A percentile compares a stretch with the other conserved stretches of the same genome.
Conservation (phyloP, 2,329 filamentous ascomycete genomes). For the Cladosporium sp. region DNA sequence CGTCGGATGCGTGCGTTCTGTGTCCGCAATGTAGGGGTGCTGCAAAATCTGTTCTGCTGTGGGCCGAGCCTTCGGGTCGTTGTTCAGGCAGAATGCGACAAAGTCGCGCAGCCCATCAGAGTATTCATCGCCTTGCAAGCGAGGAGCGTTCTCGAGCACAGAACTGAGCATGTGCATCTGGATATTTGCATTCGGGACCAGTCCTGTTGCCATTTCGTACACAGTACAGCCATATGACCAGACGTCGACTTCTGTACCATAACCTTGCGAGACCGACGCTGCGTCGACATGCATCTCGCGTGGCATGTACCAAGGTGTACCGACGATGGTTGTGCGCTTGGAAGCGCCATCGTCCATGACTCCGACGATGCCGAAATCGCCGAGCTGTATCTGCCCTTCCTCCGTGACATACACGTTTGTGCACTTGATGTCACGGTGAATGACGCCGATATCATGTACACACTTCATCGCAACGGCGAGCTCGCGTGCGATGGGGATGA, state of each 20-base stretch:
- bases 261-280: constrained; percentile 23
- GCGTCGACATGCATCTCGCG: constrained; percentile 55
- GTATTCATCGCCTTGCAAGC: constrained; percentile 65
- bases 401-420: constrained; percentile 77
- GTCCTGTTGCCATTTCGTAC: constrained; percentile 72
- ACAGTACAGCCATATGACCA: constrained; percentile 81
- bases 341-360: constrained; percentile 65
- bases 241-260: constrained; percentile 57
- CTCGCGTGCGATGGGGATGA: constrained; percentile 59
- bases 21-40: constrained; percentile 63
- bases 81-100: constrained; percentile 65
- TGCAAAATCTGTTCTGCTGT: constrained; percentile 62
- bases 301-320: constrained; percentile 82
- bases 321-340: constrained; percentile 74
- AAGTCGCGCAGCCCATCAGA: constrained; percentile 63
- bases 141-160: constrained; percentile 50
- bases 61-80: constrained; percentile 62
- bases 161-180: constrained; percentile 40
- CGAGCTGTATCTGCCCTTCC: constrained; percentile 69
- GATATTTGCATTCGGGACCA: constrained; percentile 56
- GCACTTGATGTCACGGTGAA: constrained; percentile 61
- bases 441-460: constrained; percentile 59
- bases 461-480: constrained; percentile 55
- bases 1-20: constrained; percentile 57
- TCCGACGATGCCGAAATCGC: constrained; percentile 78